Conservation (phyloP, 2,329 filamentous ascomycete species). For the Eurotiales sp. region DNA sequence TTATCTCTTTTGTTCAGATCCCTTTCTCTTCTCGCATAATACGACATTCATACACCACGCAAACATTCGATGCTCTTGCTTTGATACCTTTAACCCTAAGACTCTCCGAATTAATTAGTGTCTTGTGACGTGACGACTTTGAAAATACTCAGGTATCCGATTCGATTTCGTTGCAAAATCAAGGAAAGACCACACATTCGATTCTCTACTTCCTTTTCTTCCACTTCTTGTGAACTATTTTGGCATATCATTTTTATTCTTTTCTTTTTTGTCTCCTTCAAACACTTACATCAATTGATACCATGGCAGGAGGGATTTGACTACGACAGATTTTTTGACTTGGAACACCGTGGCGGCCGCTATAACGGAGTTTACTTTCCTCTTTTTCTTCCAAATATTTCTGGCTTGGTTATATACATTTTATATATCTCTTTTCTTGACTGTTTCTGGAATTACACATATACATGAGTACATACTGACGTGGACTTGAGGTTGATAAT, state of each 20-base stretch:
- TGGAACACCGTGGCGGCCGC: not conserved
- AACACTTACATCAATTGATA: slow-evolving; percentile 1
- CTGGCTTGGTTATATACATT: not conserved
- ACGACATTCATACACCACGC: not conserved
- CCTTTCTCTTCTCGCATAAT: not conserved
- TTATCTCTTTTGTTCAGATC: no score
- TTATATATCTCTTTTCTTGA: slow-evolving; percentile 7
- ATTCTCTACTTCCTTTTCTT: not conserved
- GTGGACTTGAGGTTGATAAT: not conserved
- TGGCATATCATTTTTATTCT: not conserved
- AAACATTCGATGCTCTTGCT: not conserved
- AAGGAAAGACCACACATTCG: not conserved
- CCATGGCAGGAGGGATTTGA: slow-evolving; percentile 1
- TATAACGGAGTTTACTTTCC: not conserved
- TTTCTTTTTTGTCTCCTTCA: not conserved
- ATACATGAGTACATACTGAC: not conserved
- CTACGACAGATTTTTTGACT: not conserved
- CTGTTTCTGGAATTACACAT: not conserved
- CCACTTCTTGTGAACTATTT: slow-evolving; percentile 6
- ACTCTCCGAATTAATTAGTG: not conserved
- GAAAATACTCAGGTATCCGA: not conserved
- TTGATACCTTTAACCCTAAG: not conserved
- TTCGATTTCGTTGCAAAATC: not conserved
- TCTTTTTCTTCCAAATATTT: not conserved
- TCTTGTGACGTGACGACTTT: not conserved